Evolutionary conservation across 352 stramenopile genomes (phyloP), one percentile per base, ranked within the genome.

Genomic region (Phytophthora pseudosyringae): DNA sequence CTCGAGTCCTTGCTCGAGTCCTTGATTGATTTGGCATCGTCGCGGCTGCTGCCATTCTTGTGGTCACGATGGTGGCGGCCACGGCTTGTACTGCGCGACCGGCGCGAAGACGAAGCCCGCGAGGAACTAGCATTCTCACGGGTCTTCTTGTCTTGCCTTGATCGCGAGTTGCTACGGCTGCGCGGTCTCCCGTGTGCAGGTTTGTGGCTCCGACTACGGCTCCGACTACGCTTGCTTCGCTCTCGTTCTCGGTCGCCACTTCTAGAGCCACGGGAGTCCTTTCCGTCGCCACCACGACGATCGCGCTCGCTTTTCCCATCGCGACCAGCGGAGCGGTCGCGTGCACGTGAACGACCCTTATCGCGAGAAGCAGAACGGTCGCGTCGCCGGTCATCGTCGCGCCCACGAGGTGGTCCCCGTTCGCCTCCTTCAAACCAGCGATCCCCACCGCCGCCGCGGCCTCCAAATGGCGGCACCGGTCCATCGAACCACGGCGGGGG

Each of bases 401-500:
- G 61, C 33, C 80, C 69, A 38, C 64, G 70, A 52, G 58, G 39
- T 35, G 48, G 57, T 12, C 58, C 76, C 16, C 75, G 76, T 5
- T 86, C 79, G 33, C 48, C 59, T 41, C 59, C 68, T 35, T 87
- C 71, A 41, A 68, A 75, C 58, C 78, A 83, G 51, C 71, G 78
- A 41, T 81, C 67, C 10, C 79, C 75, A 32, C 74, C 78, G 11
- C 73, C 47, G 8, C 81, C 71, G 21, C 75, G 73, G 16, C 75
- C 68, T 16, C 63, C 73, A 62, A 89, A 91, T 26, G 76, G 78
- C 6, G 76, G 78, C 38, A 70, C 76, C 6, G 68, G 73, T 0
- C 85, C 85, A 57, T 91, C 83, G 48, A 91, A 93, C 85, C 82
- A 93, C 2, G 76, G 82, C 29, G 74, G 73, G 4, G 81, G 82